These are phyloP conservation scores for Neostapfia colusana DNA, from an alignment of 176 grass and related monocot genomes.

Conservation along the genomic window DNA sequence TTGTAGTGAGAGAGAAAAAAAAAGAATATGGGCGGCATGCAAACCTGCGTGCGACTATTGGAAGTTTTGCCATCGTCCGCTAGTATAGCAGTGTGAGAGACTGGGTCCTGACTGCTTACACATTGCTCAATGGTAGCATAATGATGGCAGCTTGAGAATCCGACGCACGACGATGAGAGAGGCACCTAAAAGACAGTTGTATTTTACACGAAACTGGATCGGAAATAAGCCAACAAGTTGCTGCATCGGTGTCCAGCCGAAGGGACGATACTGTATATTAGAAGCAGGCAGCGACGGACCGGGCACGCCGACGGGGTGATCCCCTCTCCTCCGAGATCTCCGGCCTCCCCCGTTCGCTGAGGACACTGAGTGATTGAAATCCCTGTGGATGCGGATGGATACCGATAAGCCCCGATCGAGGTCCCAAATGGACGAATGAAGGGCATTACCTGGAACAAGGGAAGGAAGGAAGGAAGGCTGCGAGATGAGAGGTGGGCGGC, in stretches of 20 bases:
- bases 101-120: slow-evolving; percentile 29
- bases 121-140: slow-evolving; percentile 42
- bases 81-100: neutral
- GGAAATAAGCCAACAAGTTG: neutral
- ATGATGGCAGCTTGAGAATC: neutral
- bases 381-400: no score
- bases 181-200: slow-evolving; percentile 1
- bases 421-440: no score
- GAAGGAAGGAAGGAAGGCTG: neutral
- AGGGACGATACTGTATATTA: no score
- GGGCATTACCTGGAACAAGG: neutral
- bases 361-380: no score
- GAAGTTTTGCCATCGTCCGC: slow-evolving; percentile 49
- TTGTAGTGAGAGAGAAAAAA: accelerated
- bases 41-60: slow-evolving; percentile 43
- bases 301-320: no score
- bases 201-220: neutral
- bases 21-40: neutral
- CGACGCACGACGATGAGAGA: neutral
- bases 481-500: neutral
- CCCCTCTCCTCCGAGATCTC: no score
- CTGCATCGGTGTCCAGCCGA: neutral
- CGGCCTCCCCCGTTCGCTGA: no score
- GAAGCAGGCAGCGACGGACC: no score
- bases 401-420: neutral